A percentile compares a stretch with the other conserved stretches of the same genome.
These are phyloP conservation scores for Candida andamanensis DNA, from an alignment of 805 yeast genomes.

Conservation along the genomic window DNA sequence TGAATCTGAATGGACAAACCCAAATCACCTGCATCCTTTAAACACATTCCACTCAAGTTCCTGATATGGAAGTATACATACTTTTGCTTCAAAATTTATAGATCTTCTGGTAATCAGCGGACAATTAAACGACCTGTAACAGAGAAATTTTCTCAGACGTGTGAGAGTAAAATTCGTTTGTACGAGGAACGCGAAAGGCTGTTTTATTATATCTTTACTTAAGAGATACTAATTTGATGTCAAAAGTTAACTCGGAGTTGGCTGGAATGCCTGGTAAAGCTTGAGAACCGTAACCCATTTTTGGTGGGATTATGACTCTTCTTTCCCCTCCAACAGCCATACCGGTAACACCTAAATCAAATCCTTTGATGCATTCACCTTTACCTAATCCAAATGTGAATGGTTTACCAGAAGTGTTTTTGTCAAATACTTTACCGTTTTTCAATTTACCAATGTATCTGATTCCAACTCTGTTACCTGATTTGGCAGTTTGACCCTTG, in stretches of 20 bases:
- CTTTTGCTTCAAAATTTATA: too few species aligned
- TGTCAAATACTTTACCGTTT: constrained; percentile 95
- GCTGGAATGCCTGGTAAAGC: constrained; percentile 96
- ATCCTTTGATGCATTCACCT: constrained; percentile 98
- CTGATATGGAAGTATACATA: too few species aligned
- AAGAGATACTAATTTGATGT: constrained; percentile 86
- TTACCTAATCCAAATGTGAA: constrained; percentile 85
- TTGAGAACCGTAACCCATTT: constrained; percentile 94
- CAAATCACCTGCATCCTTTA: too few species aligned
- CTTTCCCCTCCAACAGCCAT: constrained; percentile 99
- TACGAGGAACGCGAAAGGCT: too few species aligned
- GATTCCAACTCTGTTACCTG: constrained; percentile 88
- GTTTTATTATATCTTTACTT: constrained; percentile 66
- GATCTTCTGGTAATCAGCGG: too few species aligned
- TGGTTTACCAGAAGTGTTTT: constrained; percentile 96
- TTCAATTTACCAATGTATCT: constrained; percentile 96
- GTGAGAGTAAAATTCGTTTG: too few species aligned
- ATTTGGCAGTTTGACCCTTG: constrained; percentile 81
- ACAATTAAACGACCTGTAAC: too few species aligned
- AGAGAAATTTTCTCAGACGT: too few species aligned
- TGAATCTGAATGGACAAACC: too few species aligned
- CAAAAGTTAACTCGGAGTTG: constrained; percentile 93
- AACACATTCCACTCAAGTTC: too few species aligned
- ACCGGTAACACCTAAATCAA: constrained; percentile 98
- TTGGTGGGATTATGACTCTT: constrained; percentile 91